A percentile compares a stretch with the other conserved stretches of the same genome.
These are phyloP conservation scores for Pogostemon cablin DNA, from an alignment of 257 asterid genomes.

Conservation along the genomic window DNA sequence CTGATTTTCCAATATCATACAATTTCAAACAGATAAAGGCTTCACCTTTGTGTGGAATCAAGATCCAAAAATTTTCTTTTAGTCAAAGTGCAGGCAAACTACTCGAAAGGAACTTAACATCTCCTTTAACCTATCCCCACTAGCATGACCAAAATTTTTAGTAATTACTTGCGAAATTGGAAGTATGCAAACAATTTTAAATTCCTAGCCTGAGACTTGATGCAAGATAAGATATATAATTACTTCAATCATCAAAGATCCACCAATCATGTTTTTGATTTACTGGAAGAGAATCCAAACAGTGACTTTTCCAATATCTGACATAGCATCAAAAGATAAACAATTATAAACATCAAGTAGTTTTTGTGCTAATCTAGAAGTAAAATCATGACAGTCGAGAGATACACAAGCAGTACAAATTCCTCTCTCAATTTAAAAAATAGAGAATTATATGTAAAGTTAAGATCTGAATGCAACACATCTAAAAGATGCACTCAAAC, in stretches of 20 bases:
- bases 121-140: slow-evolving; percentile 4
- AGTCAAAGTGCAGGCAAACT: no score
- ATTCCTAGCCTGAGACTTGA: background rate
- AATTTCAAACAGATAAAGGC: slow-evolving; percentile 13
- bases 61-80: background rate
- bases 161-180: background rate
- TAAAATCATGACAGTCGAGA: slow-evolving; percentile 5
- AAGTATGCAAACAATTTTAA: slow-evolving; percentile 6
- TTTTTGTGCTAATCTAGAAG: background rate
- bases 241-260: slow-evolving; percentile 16
- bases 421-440: background rate
- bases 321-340: background rate
- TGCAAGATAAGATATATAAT: background rate
- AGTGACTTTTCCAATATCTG: slow-evolving; percentile 4
- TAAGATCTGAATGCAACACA: background rate
- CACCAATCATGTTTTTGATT: slow-evolving; percentile 6
- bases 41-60: background rate
- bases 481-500: background rate
- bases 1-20: background rate
- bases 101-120: background rate
- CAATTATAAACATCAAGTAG: background rate
- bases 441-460: background rate
- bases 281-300: background rate
- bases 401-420: background rate
- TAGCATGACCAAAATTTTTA: background rate